phyloP scores from a whole-genome alignment of 2,329 filamentous ascomycete genomes.

The Hortaea sp. region DNA sequence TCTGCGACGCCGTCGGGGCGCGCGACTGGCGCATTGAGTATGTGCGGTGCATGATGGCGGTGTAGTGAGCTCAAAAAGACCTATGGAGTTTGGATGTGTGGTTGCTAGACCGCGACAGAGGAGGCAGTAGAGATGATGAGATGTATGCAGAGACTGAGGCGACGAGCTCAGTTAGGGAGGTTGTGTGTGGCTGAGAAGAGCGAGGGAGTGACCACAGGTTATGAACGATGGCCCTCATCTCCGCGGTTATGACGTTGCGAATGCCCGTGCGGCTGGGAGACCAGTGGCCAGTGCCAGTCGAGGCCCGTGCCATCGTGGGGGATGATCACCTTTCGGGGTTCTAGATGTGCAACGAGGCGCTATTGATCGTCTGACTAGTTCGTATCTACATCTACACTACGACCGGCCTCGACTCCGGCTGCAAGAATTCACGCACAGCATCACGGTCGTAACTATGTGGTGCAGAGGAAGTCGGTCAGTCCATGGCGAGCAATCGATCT shows the following conservation, averaged over 20 bases:
- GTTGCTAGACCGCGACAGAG: not conserved
- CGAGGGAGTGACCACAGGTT: not conserved
- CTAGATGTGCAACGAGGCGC: too few species aligned
- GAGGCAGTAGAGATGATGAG: not conserved
- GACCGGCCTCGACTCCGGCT: not conserved
- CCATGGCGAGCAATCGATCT: not conserved
- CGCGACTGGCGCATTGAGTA: constrained; percentile 98
- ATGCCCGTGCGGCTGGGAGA: not conserved
- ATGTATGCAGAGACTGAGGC: not conserved
- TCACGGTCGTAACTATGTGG: not conserved
- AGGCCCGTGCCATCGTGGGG: not conserved
- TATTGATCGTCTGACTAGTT: too few species aligned
- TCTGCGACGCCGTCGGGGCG: constrained; percentile 84
- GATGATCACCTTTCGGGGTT: not conserved
- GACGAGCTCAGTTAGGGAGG: not conserved
- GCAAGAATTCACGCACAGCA: not conserved
- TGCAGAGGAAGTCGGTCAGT: not conserved
- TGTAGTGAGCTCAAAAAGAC: not conserved
- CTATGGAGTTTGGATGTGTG: not conserved
- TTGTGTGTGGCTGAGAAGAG: not conserved
- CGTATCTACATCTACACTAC: not conserved
- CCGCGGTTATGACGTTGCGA: not conserved
- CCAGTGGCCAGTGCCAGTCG: not conserved
- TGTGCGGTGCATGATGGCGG: constrained; percentile 76
- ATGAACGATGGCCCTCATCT: not conserved